phyloP scores from a whole-genome alignment of 2,329 filamentous ascomycete genomes.

The Fusarium azukiicola region DNA sequence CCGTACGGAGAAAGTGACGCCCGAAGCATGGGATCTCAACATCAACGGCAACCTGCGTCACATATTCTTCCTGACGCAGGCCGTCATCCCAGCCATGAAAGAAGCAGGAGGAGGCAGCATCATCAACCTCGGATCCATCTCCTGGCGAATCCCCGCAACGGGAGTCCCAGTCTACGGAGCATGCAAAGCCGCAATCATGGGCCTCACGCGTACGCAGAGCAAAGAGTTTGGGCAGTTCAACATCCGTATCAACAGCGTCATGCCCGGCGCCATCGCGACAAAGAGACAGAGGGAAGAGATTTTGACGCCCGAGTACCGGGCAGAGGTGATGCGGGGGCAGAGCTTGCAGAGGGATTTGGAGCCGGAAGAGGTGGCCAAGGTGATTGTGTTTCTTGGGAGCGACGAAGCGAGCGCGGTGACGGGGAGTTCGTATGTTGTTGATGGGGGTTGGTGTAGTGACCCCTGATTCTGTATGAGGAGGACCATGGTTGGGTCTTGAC shows the following conservation, averaged over 20 bases:
- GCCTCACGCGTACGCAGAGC: conserved; percentile 76
- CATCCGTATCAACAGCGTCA: conserved; percentile 72
- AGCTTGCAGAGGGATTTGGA: conserved; percentile 65
- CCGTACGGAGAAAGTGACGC: conserved; percentile 61
- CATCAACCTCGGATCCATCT: conserved; percentile 76
- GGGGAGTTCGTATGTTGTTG: conserved; percentile 62
- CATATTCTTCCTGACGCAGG: conserved; percentile 85
- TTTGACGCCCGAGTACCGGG: conserved; percentile 65
- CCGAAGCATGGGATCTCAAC: conserved; percentile 66
- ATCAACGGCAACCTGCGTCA: conserved; percentile 70
- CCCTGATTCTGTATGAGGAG: conserved; percentile 20
- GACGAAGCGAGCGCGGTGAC: conserved; percentile 72
- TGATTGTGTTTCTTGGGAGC: conserved; percentile 69
- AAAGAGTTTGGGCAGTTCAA: conserved; percentile 72
- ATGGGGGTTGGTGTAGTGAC: conserved; percentile 59
- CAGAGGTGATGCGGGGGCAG: conserved; percentile 65
- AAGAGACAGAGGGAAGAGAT: conserved; percentile 67
- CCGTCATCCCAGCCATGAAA: conserved; percentile 81
- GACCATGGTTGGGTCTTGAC: neutral
- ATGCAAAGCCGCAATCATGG: conserved; percentile 76
- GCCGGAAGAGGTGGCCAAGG: conserved; percentile 68
- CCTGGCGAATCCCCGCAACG: conserved; percentile 67
- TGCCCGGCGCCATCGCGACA: conserved; percentile 72
- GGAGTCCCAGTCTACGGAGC: conserved; percentile 71
- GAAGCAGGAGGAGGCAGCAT: conserved; percentile 68